These are phyloP conservation scores for Pythium sukuiense DNA, from an alignment of 352 stramenopile species.

Conservation along the genomic window DNA sequence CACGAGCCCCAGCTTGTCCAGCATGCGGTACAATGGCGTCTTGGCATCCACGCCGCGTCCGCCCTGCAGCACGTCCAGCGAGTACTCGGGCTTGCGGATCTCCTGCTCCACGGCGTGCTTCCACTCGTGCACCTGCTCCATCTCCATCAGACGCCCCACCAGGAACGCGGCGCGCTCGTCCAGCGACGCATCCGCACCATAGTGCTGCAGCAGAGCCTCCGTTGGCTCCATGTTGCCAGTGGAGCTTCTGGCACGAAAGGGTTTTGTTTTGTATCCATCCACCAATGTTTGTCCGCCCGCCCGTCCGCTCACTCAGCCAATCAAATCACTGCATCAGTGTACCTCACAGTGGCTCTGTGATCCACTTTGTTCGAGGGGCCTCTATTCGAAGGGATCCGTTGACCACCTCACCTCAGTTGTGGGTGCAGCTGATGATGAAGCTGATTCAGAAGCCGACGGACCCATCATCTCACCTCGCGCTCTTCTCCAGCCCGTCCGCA, in stretches of 20 bases:
- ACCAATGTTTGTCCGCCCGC: not conserved
- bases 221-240: not conserved
- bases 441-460: slow-evolving; percentile 7
- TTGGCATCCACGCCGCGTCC: slow-evolving; percentile 24
- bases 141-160: slow-evolving; percentile 40
- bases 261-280: slow-evolving; percentile 5
- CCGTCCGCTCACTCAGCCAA: slow-evolving; percentile 8
- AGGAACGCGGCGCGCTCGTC: slow-evolving; percentile 54
- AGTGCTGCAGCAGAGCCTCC: slow-evolving; percentile 7
- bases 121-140: slow-evolving; percentile 52
- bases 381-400: not conserved
- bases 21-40: slow-evolving; percentile 41
- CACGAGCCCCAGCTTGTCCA: slow-evolving; percentile 64
- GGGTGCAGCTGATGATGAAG: slow-evolving; percentile 6
- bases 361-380: not conserved
- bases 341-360: not conserved
- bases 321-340: not conserved
- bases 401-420: not conserved
- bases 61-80: slow-evolving; percentile 41
- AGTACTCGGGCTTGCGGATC: slow-evolving; percentile 46
- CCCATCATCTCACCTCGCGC: not conserved
- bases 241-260: not conserved
- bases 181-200: slow-evolving; percentile 29
- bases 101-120: slow-evolving; percentile 56
- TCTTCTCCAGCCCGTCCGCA: not conserved